Percentiles rank a stretch among this genome's conserved stretches.
Evolutionary conservation across 345 rosid genomes (phyloP).

Genomic region (Odontarrhena argentea): DNA sequence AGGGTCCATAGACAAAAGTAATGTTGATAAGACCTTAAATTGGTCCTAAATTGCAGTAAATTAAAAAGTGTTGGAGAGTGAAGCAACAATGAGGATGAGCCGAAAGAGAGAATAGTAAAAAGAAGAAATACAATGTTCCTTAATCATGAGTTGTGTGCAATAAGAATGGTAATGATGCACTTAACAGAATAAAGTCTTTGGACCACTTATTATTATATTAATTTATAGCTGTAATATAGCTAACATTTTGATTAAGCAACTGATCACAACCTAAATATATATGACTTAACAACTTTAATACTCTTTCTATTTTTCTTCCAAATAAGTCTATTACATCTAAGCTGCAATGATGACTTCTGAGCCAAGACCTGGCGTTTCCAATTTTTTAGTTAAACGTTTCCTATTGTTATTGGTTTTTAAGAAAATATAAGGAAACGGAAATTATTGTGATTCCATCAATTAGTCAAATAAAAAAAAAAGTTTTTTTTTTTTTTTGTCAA

Average conservation of each 20-base stretch:
- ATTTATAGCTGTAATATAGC: conserved; percentile 4
- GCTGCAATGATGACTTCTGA: conserved; percentile 23
- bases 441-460: too few species aligned
- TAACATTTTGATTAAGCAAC: conserved; percentile 26
- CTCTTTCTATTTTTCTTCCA: not conserved
- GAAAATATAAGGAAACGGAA: too few species aligned
- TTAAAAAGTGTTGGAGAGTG: conserved; percentile 35
- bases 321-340: conserved; percentile 19
- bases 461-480: too few species aligned
- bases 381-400: not conserved
- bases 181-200: conserved; percentile 32
- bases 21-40: conserved; percentile 4
- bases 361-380: conserved; percentile 21
- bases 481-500: too few species aligned
- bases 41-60: conserved; percentile 4
- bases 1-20: not conserved
- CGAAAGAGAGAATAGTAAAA: conserved; percentile 27
- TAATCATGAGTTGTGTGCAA: conserved; percentile 42
- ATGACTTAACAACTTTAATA: conserved; percentile 31
- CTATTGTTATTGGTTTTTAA: not conserved
- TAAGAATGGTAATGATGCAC: conserved; percentile 38
- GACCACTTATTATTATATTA: conserved; percentile 27
- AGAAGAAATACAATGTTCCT: conserved; percentile 35
- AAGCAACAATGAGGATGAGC: conserved; percentile 15
- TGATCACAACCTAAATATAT: conserved; percentile 33